Evolutionary conservation across 805 yeast genomes (phyloP).

Genomic region (Allodekkera sacchari): DNA sequence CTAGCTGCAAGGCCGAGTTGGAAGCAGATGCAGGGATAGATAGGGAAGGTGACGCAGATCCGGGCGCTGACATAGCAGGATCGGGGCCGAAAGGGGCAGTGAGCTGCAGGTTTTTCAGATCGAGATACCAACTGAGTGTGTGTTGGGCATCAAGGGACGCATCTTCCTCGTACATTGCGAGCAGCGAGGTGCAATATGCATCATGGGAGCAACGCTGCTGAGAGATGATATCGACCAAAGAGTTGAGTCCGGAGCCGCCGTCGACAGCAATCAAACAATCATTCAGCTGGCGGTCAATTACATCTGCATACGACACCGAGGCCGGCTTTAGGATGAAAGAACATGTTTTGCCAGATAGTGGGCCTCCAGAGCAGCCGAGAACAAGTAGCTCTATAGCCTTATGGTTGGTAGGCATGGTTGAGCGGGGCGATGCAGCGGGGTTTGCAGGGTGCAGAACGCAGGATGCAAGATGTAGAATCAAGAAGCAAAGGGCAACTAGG

Average conservation of each 20-base stretch:
- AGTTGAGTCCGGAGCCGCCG: constrained; percentile 68
- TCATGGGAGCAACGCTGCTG: too few relatives aligned
- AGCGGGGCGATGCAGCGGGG: background rate
- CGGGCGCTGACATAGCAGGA: too few relatives aligned
- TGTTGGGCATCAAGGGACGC: background rate
- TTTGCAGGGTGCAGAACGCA: background rate
- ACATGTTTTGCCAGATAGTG: constrained; percentile 63
- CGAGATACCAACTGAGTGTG: constrained; percentile 1
- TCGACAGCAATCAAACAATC: constrained; percentile 54
- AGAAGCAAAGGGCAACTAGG: background rate
- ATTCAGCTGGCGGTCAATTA: constrained; percentile 16
- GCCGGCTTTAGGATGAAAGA: constrained; percentile 58
- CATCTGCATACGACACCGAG: constrained; percentile 30
- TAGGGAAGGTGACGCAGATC: too few relatives aligned
- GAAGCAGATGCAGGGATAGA: too few relatives aligned
- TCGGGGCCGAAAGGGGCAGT: constrained; percentile 1
- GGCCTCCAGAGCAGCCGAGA: constrained; percentile 83
- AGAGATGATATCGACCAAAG: constrained; percentile 36
- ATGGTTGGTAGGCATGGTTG: constrained; percentile 10
- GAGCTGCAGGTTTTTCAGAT: constrained; percentile 1
- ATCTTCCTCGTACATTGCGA: background rate
- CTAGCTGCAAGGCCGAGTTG: constrained; percentile 1
- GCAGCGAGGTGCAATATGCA: constrained; percentile 1
- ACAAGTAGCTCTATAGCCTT: constrained; percentile 48
- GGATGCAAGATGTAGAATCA: background rate